Base-by-base conservation (phyloP, 2,329 filamentous ascomycete species). In the Cucurbitaria berberidis region DNA sequence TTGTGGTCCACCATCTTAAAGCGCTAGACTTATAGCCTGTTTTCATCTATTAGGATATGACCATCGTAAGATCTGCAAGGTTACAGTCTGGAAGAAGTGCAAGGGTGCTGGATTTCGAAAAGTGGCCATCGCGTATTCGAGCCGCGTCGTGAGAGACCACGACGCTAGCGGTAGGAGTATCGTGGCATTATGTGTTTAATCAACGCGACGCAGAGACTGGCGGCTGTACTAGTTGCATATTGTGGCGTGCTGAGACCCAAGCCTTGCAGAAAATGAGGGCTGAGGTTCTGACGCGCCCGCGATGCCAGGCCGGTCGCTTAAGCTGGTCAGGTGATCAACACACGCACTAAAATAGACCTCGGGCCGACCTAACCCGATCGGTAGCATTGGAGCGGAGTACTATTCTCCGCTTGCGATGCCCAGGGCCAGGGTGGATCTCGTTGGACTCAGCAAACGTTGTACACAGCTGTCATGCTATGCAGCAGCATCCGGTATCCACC, bases 191-290 rank as follows among this genome's bases (percentile, higher is more conserved):
- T 18, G 22, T 7, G n/a, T 16, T 48, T 43, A 36, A 44, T 48
- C 18, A 42, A 40, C 19, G n/a, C 21, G 19, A 40, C 35, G 24
- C 50, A 42, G 7, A 16, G 24, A 22, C 27, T 13, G 29, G 39
- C 48, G 32, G 47, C 40, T 22, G 42, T 39, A 51, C 26, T 53
- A 35, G 21, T 35, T 44, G 24, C 45, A 63, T 53, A 57, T 57
- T 61, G 60, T 61, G 60, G 60, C 60, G 49, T 51, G 22, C 38
- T 34, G 26, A 13, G 45, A n/a, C 11, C 30, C 22, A 16, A 15
- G n/a, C n/a, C n/a, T n/a, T n/a, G n/a, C n/a, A n/a, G 32, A 11
- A 10, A 16, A 45, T 16, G 36, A 10, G 29, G 36, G 18, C 36
- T 29, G 34, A 51, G 21, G 46, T 40, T 45, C 35, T 30, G 18